A percentile compares a stretch with the other conserved stretches of the same genome.
These are phyloP conservation scores for Syzygium grande DNA, from an alignment of 345 rosid genomes.

Conservation along the genomic window DNA sequence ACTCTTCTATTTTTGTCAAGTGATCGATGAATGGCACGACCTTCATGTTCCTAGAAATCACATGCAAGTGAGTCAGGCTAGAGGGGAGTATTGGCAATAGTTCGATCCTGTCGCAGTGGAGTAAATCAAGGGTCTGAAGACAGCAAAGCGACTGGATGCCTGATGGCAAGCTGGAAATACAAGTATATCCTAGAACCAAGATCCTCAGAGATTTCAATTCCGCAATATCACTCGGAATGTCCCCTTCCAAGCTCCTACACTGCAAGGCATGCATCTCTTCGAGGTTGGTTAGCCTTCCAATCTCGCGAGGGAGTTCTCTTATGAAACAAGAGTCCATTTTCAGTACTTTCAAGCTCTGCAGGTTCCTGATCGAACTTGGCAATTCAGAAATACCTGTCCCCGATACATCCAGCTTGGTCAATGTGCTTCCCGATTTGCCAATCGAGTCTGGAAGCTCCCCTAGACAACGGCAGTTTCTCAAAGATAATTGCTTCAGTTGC, in stretches of 20 bases:
- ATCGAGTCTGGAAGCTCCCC: background rate
- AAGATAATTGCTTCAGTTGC: background rate
- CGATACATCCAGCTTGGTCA: background rate
- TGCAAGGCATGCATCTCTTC: background rate
- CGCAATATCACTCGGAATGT: background rate
- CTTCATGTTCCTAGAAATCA: background rate
- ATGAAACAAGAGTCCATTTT: background rate
- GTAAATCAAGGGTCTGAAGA: background rate
- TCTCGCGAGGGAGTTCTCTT: background rate
- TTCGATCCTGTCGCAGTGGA: too few species aligned
- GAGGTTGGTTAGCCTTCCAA: background rate
- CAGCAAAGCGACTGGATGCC: background rate
- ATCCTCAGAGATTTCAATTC: background rate
- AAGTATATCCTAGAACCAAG: background rate
- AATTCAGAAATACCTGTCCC: background rate
- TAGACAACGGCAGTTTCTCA: background rate
- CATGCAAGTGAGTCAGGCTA: background rate
- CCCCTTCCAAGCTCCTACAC: background rate
- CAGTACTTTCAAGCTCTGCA: background rate
- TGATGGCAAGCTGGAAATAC: accelerated
- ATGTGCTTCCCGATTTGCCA: background rate
- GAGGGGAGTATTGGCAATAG: background rate
- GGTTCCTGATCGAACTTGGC: background rate
- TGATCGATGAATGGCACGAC: accelerated
- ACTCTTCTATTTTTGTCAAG: background rate